Base-by-base conservation (phyloP, 768 basidiomycete genomes). In the Ramaria sp. region DNA sequence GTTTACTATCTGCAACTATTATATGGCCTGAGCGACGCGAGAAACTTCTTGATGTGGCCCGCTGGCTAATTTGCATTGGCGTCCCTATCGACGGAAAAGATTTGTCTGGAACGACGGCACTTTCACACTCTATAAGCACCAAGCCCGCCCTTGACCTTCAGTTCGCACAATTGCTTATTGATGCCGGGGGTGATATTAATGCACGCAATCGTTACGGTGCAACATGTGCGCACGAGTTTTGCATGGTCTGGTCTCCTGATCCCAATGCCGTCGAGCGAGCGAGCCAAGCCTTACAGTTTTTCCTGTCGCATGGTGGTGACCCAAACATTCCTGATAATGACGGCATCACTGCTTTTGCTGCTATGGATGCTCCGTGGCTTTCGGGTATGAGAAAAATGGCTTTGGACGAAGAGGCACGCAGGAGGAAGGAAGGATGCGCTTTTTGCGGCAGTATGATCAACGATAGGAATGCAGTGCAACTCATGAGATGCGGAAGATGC, bases 161-260 rank as follows among this genome's bases (percentile, higher is more conserved):
- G 55, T 71, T 69, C 55, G 73, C 71, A 2, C 65, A 73, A 56
- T 62, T 76, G 22, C 58, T 77, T 9, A 68, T 66, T 57, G 68
- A 71, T 52, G 73, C 70, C 0, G 73, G 71, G 1, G 73, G 64
- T 16, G 70, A 73, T 48, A 66, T 76, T 38, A 75, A 70, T 55
- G 51, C 61, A 22, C 61, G 70, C 16, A 72, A 73, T 56, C 63
- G 73, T 25, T 73, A 72, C 56, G 71, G 74, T 1, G 66, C 60
- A 32, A 71, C 65, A 1, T 67, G 69, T 7, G 71, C 66, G 20
- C 69, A 73, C 58, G 73, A 74, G 56, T 70, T 71, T 12, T 44
- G 61, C 1, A 62, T 64, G 58, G 61, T 73, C 1, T 71, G 61
- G 55, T 18, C 45, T 16, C 45, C 45, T 4, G 60, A 63, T 12